Evolutionary conservation across 306 rosid species (phyloP).

Genomic region (Glycine soja): DNA sequence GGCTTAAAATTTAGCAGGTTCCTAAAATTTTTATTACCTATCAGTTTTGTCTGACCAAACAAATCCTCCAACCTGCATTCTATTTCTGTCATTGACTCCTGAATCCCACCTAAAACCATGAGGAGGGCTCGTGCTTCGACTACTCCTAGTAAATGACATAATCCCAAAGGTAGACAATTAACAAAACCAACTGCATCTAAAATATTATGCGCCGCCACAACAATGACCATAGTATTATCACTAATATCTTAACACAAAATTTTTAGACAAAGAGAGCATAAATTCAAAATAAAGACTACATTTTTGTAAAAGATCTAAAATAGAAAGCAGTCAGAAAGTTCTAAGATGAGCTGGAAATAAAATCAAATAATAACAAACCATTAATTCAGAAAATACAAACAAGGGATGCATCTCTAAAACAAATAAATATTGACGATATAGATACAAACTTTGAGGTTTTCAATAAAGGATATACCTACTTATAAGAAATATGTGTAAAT

Average conservation of each 20-base stretch:
- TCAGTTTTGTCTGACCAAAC: conserved; percentile 90
- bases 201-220: conserved; percentile 28
- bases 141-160: conserved; percentile 51
- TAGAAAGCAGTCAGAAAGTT: conserved; percentile 23
- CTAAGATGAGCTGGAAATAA: conserved; percentile 4
- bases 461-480: too few species aligned
- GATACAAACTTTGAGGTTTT: too few species aligned
- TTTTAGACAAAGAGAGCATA: conserved; percentile 5
- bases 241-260: conserved; percentile 19
- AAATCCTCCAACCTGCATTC: conserved; percentile 68
- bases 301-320: conserved; percentile 5
- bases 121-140: conserved; percentile 59
- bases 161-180: conserved; percentile 47
- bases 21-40: conserved; percentile 58
- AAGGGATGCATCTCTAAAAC: conserved; percentile 16
- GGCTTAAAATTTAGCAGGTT: conserved; percentile 32
- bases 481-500: too few species aligned
- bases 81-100: conserved; percentile 69
- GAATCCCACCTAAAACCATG: conserved; percentile 74
- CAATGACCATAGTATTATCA: conserved; percentile 8
- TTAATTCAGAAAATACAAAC: conserved; percentile 33
- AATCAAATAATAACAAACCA: conserved; percentile 36
- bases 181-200: conserved; percentile 43
- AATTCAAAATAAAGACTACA: conserved; percentile 30
- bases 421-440: too few species aligned